Base-by-base conservation (phyloP, 2,329 filamentous ascomycete species). In the Gyromitra esculenta region DNA sequence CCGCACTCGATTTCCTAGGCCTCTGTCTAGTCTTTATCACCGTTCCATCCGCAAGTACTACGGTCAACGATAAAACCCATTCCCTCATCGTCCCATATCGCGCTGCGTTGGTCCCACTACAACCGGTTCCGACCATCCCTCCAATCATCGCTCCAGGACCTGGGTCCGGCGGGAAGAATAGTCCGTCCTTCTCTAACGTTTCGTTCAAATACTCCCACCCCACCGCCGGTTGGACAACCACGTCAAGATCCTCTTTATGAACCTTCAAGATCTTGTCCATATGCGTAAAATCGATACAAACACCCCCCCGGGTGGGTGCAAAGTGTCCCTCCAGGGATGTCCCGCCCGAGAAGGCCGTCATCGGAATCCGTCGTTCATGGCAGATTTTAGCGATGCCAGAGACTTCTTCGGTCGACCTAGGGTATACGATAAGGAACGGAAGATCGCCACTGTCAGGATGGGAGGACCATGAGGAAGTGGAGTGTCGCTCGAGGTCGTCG, bases 91-190 rank as follows among this genome's bases (percentile, higher is more conserved):
- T 94, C 5, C 92, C 92, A 81, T 95, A 95, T 79, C 89, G 87
- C 52, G 94, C 91, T 1, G 91, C 91, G 81, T 94, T 94, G 0
- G 92, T 95, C 1, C 92, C 92, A 11, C 80, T 86, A 81, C 86
- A 88, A 8, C 86, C 86, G 15, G 91, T 94, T 25, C 91, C 91
- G 43, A 94, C 89, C 91, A 94, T 94, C 71, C 94, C 94, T 73
- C 94, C 94, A 81, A 97, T 97, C 90, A 93, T 93, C 77, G 94
- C 94, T 18, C 94, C 93, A 67, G 94, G 94, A 68, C 94, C 94
- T 18, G 94, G 94, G 83, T 97, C 94, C 0, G 93, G 94, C 25
- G 94, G 94, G 85, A 97, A 97, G 86, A 97, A 97, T 2, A 97
- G 87, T 37, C 91, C 91, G 76, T 93, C 86, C 63, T 89, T 86